Evolutionary conservation across 2,329 filamentous ascomycete genomes (phyloP), one percentile per base, ranked within the genome.

Genomic region (Pyrenophora tritici-repentis): DNA sequence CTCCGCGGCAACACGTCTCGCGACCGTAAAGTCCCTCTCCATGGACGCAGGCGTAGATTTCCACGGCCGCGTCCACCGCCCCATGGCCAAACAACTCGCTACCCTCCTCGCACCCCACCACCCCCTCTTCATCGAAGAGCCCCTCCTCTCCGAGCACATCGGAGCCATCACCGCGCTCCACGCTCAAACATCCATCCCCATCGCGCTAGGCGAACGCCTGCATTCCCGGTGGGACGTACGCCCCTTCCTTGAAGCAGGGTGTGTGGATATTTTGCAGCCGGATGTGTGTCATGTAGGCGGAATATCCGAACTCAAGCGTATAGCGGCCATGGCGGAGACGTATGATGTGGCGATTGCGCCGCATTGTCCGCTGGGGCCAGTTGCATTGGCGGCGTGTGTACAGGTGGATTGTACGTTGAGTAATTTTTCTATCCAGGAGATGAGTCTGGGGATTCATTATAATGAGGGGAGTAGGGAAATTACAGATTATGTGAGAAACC

Each of bases 381-480:
- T 91, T 42, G 86, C 88, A 0, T 75, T 91, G 13, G 88, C 88
- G 0, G 88, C 88, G 0, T 85, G 81, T 47, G 78, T 90, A 34
- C 88, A 91, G 56, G 82, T 91, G 1, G 85, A 84, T 18, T 65
- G 77, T 82, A 16, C 76, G 73, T 8, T 83, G 76, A 16, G 80
- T 79, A 16, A 91, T 87, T 69, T 90, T 66, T 83, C 81, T 0
- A 91, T 91, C 26, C 85, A 89, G 65, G 88, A 91, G 71, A 91
- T 91, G 89, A 87, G 85, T 45, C 65, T 91, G 24, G 89, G 88
- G 0, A 91, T 92, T 61, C 89, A 92, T 68, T 92, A 91, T 66
- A 92, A 92, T 54, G 68, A 62, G 1, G 73, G 72, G 0, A 68
- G 66, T 24, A 58, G 68, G 42, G 73, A 75, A 53, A 47, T 75